Evolutionary conservation across 2,329 filamentous ascomycete species (phyloP).

Genomic region (Cercospora beticola): DNA sequence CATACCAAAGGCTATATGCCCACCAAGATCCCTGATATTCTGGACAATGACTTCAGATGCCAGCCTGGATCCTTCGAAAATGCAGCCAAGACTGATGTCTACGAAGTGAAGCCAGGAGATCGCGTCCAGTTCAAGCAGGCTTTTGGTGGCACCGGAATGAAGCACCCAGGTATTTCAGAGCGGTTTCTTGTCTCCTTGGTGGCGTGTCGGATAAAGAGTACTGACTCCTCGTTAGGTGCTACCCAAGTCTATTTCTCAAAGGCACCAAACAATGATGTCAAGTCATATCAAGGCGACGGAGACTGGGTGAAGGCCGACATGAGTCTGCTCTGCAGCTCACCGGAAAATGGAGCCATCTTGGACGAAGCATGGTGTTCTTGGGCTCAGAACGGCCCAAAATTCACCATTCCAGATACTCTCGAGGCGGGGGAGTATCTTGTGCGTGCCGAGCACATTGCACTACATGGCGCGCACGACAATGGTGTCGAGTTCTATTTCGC

Average conservation of each 20-base stretch:
- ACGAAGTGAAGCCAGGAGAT: constrained; percentile 22
- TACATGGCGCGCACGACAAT: constrained; percentile 24
- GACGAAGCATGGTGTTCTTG: constrained; percentile 15
- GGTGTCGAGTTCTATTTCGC: constrained; percentile 22
- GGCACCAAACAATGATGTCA: constrained; percentile 19
- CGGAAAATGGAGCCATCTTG: constrained; percentile 10
- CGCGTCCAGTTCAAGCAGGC: constrained; percentile 20
- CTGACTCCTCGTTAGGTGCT: constrained; percentile 1
- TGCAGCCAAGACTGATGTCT: constrained; percentile 16
- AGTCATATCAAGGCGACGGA: constrained; percentile 21
- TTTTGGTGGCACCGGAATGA: constrained; percentile 18
- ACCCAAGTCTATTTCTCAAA: constrained; percentile 25
- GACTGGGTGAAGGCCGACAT: constrained; percentile 27
- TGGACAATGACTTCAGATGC: constrained; percentile 11
- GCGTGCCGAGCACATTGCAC: constrained; percentile 22
- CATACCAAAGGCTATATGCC: constrained; percentile 23
- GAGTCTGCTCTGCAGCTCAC: constrained; percentile 16
- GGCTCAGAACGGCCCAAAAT: constrained; percentile 18
- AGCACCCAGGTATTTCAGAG: constrained; percentile 18
- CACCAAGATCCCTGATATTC: constrained; percentile 18
- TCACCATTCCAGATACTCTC: constrained; percentile 21
- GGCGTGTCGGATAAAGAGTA: not conserved
- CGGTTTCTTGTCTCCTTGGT: not conserved
- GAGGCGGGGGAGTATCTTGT: constrained; percentile 26
- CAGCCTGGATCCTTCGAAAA: constrained; percentile 15